A percentile compares a stretch with the other conserved stretches of the same genome.
These are phyloP conservation scores for Pseudomassariella vexata DNA, from an alignment of 2,329 filamentous ascomycete genomes.

Conservation along the genomic window DNA sequence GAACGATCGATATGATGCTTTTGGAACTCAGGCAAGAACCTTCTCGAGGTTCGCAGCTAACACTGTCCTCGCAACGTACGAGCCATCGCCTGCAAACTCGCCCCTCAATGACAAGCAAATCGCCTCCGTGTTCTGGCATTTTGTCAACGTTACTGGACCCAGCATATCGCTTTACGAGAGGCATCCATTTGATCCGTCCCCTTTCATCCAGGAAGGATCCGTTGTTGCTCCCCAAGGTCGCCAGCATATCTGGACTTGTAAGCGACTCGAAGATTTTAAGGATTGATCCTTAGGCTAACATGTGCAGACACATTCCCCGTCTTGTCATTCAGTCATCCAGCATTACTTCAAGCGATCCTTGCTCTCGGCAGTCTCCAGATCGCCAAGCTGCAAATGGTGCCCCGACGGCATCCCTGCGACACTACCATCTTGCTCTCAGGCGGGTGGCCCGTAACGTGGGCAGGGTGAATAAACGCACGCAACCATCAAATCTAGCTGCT, in stretches of 20 bases:
- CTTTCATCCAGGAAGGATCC: slow-evolving; percentile 59
- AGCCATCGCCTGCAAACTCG: slow-evolving; percentile 57
- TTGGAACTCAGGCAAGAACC: slow-evolving; percentile 40
- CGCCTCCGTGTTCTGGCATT: slow-evolving; percentile 82
- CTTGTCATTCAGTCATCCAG: slow-evolving; percentile 78
- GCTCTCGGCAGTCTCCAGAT: slow-evolving; percentile 84
- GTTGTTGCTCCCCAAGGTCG: slow-evolving; percentile 57
- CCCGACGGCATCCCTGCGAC: slow-evolving; percentile 80
- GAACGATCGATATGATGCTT: slow-evolving; percentile 30
- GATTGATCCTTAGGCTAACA: slow-evolving; percentile 17
- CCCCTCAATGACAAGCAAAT: slow-evolving; percentile 78
- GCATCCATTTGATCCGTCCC: slow-evolving; percentile 66
- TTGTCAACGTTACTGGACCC: slow-evolving; percentile 81
- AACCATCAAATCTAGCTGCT: slow-evolving; percentile 80
- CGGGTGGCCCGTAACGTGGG: slow-evolving; percentile 71
- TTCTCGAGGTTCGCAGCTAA: slow-evolving; percentile 44
- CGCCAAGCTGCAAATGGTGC: slow-evolving; percentile 69
- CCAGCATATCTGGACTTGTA: slow-evolving; percentile 55
- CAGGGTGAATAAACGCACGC: slow-evolving; percentile 60
- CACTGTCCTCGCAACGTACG: slow-evolving; percentile 57
- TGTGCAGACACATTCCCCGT: slow-evolving; percentile 71
- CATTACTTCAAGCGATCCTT: slow-evolving; percentile 83
- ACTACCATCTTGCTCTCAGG: slow-evolving; percentile 83
- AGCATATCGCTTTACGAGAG: slow-evolving; percentile 84
- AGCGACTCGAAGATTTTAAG: slow-evolving; percentile 6